Evolutionary conservation across 164 flowering plant genomes (phyloP).

Genomic region (Magnolia changhungtana): DNA sequence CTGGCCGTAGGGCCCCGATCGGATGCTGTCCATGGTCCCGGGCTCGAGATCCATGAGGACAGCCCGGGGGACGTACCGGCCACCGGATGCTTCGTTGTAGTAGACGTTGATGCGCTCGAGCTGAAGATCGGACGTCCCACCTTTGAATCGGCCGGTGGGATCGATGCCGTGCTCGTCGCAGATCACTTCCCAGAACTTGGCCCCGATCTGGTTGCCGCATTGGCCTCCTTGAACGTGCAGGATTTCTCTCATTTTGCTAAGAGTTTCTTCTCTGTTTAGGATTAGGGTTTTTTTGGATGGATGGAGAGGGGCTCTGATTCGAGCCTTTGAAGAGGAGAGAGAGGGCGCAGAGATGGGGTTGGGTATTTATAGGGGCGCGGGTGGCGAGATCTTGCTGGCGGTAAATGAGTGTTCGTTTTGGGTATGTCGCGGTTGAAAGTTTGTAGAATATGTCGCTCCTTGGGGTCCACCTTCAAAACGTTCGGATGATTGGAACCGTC

Average conservation of each 20-base stretch:
- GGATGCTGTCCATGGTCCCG: constrained; percentile 8
- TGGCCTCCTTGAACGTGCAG: constrained; percentile 28
- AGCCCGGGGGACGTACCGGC: constrained; percentile 5
- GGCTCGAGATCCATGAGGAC: constrained; percentile 13
- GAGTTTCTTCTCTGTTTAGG: neutral
- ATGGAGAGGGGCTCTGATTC: neutral
- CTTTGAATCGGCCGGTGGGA: constrained; percentile 17
- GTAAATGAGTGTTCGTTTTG: neutral
- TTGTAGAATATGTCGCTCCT: too few species aligned
- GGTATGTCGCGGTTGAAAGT: neutral
- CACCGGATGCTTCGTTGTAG: constrained; percentile 8
- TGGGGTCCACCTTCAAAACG: too few species aligned
- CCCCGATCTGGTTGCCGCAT: constrained; percentile 30
- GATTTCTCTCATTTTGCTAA: constrained; percentile 20
- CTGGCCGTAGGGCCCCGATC: constrained; percentile 5
- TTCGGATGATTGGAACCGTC: too few species aligned
- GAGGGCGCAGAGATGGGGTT: neutral
- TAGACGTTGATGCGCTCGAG: constrained; percentile 10
- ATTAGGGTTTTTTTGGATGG: neutral
- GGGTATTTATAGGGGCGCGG: neutral
- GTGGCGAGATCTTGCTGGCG: neutral
- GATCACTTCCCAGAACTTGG: constrained; percentile 27
- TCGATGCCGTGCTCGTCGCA: constrained; percentile 28
- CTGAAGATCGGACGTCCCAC: constrained; percentile 8
- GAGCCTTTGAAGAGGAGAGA: neutral